Percentiles rank a stretch among this genome's conserved stretches.
Evolutionary conservation across 2,329 filamentous ascomycete species (phyloP).

Genomic region (Lasiodiplodia hormozganensis): DNA sequence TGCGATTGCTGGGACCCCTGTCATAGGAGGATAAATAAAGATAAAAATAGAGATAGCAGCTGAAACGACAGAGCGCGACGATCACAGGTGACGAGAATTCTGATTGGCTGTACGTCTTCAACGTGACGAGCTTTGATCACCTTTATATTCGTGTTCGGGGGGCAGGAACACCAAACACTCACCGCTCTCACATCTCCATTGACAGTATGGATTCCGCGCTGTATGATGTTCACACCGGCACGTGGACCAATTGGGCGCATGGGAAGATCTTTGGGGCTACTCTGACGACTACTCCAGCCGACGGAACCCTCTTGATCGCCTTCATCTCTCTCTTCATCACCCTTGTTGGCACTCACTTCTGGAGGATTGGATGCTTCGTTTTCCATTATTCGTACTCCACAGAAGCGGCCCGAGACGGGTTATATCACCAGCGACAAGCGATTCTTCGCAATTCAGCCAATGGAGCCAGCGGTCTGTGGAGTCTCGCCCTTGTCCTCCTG

Average conservation of each 20-base stretch:
- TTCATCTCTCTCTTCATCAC: constrained; percentile 45
- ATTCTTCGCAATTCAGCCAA: constrained; percentile 30
- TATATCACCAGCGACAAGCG: constrained; percentile 36
- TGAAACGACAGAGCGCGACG: too few relatives aligned
- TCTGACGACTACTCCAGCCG: constrained; percentile 38
- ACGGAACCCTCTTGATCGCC: constrained; percentile 43
- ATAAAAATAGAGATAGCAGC: too few relatives aligned
- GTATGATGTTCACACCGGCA: constrained; percentile 35
- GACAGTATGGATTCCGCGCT: not conserved
- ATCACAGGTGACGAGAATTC: too few relatives aligned
- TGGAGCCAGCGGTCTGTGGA: constrained; percentile 5
- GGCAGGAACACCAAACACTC: too few relatives aligned
- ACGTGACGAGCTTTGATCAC: too few relatives aligned
- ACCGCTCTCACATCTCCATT: too few relatives aligned
- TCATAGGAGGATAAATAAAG: too few relatives aligned
- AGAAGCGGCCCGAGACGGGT: constrained; percentile 33
- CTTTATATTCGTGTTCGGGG: too few relatives aligned
- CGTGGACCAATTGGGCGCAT: constrained; percentile 44
- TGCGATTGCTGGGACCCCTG: too few relatives aligned
- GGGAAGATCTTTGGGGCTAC: constrained; percentile 42
- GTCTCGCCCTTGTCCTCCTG: not conserved
- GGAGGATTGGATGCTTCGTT: constrained; percentile 34
- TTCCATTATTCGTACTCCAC: constrained; percentile 33
- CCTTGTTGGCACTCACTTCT: constrained; percentile 34
- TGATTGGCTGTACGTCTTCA: too few relatives aligned